Evolutionary conservation across 1,284 basidiomycete species (phyloP).

Genomic region (Clitocybe nebularis): DNA sequence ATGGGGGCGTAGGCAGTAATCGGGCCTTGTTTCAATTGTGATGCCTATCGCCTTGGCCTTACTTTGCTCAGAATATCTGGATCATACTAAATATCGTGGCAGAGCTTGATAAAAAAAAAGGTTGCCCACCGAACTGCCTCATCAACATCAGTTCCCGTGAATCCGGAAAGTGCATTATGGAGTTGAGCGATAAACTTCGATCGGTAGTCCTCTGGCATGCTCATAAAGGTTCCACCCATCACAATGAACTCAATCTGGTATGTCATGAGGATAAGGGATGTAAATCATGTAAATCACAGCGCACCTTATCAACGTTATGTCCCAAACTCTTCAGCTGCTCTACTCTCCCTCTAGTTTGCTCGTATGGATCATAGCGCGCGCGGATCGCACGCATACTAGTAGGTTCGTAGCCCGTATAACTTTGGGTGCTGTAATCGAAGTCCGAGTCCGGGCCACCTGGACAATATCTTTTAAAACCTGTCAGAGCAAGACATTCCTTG

Average conservation of each 20-base stretch:
- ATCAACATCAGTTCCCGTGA: conserved; percentile 90
- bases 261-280: neutral
- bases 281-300: neutral
- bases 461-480: conserved; percentile 72
- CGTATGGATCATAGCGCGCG: conserved; percentile 97
- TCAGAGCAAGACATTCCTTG: neutral
- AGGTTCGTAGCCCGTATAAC: conserved; percentile 96
- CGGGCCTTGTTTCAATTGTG: conserved; percentile 97
- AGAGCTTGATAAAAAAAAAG: neutral
- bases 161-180: conserved; percentile 95
- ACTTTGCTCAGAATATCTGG: conserved; percentile 90
- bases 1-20: conserved; percentile 97
- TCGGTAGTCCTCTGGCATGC: conserved; percentile 95
- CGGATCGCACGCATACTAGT: conserved; percentile 99
- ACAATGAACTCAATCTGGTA: conserved; percentile 92
- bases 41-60: conserved; percentile 99
- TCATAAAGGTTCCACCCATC: conserved; percentile 99
- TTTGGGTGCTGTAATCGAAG: conserved; percentile 99
- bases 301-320: conserved; percentile 94
- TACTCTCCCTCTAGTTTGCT: conserved; percentile 92
- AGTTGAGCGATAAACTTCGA: conserved; percentile 93
- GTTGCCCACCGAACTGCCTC: conserved; percentile 82
- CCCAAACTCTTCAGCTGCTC: conserved; percentile 94
- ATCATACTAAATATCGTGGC: conserved; percentile 3
- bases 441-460: conserved; percentile 99